Percentiles rank a stretch among this genome's conserved stretches.
These are phyloP conservation scores for Hypoxylon trugodes DNA, from an alignment of 495 filamentous ascomycete genomes.

Conservation along the genomic window DNA sequence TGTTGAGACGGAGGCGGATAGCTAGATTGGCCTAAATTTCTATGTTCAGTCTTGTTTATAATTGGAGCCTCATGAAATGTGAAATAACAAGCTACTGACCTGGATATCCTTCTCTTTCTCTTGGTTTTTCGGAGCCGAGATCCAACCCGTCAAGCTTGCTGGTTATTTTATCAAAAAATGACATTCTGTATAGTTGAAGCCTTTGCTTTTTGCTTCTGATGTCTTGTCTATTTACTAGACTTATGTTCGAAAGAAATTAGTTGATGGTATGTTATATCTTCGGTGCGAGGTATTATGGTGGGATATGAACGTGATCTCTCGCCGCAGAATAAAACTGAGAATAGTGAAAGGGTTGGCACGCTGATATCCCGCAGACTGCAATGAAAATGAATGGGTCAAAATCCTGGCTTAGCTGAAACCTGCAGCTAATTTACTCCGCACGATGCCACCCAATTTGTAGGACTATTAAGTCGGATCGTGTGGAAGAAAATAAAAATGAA, in stretches of 20 bases:
- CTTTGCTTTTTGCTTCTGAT: not conserved
- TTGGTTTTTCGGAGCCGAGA: slow-evolving; percentile 32
- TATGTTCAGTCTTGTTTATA: not conserved
- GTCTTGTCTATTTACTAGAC: not conserved
- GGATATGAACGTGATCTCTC: not conserved
- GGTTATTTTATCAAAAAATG: slow-evolving; percentile 40
- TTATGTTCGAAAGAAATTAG: not conserved
- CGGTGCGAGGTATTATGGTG: not conserved
- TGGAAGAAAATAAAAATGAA: not conserved
- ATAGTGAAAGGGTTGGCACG: not conserved
- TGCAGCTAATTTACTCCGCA: slow-evolving; percentile 1
- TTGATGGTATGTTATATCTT: not conserved
- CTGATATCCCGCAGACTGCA: slow-evolving; percentile 19
- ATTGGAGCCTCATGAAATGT: not conserved
- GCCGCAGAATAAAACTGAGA: not conserved
- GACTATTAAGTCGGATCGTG: not conserved
- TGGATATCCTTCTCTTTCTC: slow-evolving; percentile 18
- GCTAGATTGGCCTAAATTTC: slow-evolving; percentile 24
- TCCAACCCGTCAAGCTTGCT: slow-evolving; percentile 41
- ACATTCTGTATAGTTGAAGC: slow-evolving; percentile 23
- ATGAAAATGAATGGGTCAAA: slow-evolving; percentile 7
- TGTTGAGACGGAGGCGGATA: slow-evolving; percentile 41
- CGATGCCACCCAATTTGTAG: not conserved
- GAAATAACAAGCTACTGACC: slow-evolving; percentile 11
- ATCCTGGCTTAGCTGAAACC: slow-evolving; percentile 30